These are phyloP conservation scores for Lactarius quietus DNA, from an alignment of 768 basidiomycete species.

Conservation along the genomic window DNA sequence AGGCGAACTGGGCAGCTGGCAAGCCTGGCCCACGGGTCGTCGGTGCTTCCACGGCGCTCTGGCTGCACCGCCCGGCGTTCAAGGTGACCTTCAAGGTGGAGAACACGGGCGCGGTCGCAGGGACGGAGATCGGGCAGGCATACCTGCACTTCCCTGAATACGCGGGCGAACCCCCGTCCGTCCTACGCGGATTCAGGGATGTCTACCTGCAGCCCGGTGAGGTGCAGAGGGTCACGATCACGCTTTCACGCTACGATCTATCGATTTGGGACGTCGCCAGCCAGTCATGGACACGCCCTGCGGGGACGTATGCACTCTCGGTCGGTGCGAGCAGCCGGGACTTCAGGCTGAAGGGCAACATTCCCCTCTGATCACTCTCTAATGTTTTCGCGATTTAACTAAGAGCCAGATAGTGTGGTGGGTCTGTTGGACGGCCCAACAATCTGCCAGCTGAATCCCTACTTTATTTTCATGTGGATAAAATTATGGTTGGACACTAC, in stretches of 20 bases:
- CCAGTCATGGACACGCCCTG: conserved; percentile 36
- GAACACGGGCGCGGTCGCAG: conserved; percentile 60
- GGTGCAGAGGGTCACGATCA: conserved; percentile 23
- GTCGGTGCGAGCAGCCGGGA: conserved; percentile 31
- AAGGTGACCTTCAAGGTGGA: conserved; percentile 58
- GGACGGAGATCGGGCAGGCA: conserved; percentile 76
- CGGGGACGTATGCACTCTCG: conserved; percentile 32
- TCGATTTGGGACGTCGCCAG: conserved; percentile 35
- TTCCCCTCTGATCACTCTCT: conserved; percentile 4
- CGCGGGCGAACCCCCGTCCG: conserved; percentile 64
- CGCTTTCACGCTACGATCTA: conserved; percentile 27
- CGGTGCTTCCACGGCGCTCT: conserved; percentile 60
- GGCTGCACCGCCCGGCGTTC: conserved; percentile 67
- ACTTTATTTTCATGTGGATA: no score
- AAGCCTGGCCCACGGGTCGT: conserved; percentile 49
- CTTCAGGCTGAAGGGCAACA: conserved; percentile 6
- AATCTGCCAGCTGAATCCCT: no score
- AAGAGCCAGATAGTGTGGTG: no score
- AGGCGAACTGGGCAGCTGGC: conserved; percentile 58
- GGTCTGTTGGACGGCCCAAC: no score
- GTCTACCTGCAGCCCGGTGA: conserved; percentile 27
- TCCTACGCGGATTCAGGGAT: conserved; percentile 41
- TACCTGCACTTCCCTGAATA: conserved; percentile 65
- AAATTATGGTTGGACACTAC: no score
- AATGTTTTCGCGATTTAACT: no score